Evolutionary conservation across 768 basidiomycete genomes (phyloP), one percentile per base, ranked within the genome.

Genomic region (Podaxis sp.): DNA sequence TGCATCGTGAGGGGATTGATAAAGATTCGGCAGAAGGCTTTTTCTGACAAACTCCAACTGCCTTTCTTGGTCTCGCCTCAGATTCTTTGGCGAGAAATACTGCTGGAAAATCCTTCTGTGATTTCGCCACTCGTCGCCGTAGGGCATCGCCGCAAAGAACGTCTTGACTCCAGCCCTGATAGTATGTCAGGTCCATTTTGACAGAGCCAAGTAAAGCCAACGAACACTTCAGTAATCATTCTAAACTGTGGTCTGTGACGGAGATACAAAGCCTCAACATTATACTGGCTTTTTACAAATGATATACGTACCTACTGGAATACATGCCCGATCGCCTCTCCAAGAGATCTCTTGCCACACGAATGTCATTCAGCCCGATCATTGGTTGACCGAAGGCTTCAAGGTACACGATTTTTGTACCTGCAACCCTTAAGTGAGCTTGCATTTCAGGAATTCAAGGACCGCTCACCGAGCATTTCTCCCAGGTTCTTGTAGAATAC

Each of bases 321-420:
- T 74, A 72, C 3, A 70, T 68, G 6, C 68, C 68, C 4, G 72
- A 68, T 19, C 69, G 65, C 52, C 68, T 71, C 49, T 70, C 72
- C 22, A 74, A 54, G 5, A 74, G 64, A 41, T 72, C 71, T 17
- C 66, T 47, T 50, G 67, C 68, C 4, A 66, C 65, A 41, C 68
- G 56, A 51, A 69, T 65, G 9, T 70, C 67, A 53, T 71, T 72
- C 40, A 74, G 52, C 12, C 72, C 58, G 5, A 73, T 62, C 12
- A 74, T 63, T 2, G 68, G 68, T 19, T 59, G 67, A 9, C 70
- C 72, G 5, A 73, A 51, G 1, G 68, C 67, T 43, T 71, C 67
- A 4, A 74, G 59, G 6, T 50, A 50, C 5, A 50, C 24, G 22
- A 50, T 50, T 27, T 50, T 50, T 50, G 49, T 1, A 22, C 49